Percentiles rank a stretch among this genome's conserved stretches.
phyloP scores from a whole-genome alignment of 805 yeast genomes.

The Starmerella bombicola region DNA sequence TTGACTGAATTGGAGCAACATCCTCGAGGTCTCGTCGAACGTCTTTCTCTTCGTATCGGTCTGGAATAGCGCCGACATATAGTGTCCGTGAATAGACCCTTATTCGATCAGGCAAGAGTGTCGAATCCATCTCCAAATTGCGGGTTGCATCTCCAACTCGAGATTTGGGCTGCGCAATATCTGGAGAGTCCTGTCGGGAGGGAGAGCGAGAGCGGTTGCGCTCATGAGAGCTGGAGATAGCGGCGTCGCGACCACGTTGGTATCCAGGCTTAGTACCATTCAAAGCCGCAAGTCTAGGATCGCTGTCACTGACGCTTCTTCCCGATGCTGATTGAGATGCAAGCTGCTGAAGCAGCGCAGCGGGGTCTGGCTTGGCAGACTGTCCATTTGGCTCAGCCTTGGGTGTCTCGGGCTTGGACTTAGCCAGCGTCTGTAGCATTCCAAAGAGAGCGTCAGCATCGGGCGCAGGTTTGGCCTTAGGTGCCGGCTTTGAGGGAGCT shows the following conservation, averaged over 20 bases:
- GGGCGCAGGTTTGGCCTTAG: slow-evolving; percentile 25
- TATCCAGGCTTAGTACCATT: slow-evolving; percentile 3
- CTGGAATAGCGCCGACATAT: slow-evolving; percentile 89
- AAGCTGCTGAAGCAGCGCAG: slow-evolving; percentile 16
- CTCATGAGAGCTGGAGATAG: slow-evolving; percentile 7
- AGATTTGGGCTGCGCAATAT: slow-evolving; percentile 12
- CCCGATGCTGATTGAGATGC: slow-evolving; percentile 3
- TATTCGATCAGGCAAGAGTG: slow-evolving; percentile 55
- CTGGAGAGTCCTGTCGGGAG: slow-evolving; percentile 10
- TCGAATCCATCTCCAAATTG: slow-evolving; percentile 11
- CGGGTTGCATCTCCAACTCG: slow-evolving; percentile 21
- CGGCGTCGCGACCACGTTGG: slow-evolving; percentile 16
- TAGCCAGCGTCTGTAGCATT: slow-evolving; percentile 56
- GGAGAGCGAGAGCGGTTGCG: slow-evolving; percentile 21
- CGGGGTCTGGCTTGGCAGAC: neutral
- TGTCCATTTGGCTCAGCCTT: slow-evolving; percentile 10
- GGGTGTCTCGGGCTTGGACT: slow-evolving; percentile 32
- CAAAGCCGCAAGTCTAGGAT: slow-evolving; percentile 13
- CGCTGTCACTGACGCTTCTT: neutral
- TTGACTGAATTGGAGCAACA: slow-evolving; percentile 82
- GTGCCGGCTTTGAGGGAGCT: slow-evolving; percentile 12
- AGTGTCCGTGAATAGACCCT: slow-evolving; percentile 81
- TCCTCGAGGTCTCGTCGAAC: slow-evolving; percentile 63
- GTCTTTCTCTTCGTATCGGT: slow-evolving; percentile 62
- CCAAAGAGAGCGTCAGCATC: slow-evolving; percentile 35